Percentiles rank a stretch among this genome's conserved stretches.
These are phyloP conservation scores for Gracilaria domingensis DNA, from an alignment of 23 red algal genomes.

Conservation along the genomic window DNA sequence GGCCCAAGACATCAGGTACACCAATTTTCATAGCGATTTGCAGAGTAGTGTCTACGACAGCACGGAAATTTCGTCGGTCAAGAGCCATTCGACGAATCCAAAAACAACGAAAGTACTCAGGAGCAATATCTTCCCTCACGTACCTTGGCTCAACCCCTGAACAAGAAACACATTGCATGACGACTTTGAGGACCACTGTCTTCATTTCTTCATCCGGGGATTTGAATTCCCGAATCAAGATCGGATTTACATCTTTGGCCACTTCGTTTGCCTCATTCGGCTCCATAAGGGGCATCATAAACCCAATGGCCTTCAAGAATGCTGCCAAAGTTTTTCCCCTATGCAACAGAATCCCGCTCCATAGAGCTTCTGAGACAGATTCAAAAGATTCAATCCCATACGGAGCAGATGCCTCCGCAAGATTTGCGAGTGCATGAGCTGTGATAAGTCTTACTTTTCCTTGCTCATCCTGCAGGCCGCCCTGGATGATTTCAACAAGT, in stretches of 20 bases:
- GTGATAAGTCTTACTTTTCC: constrained; percentile 83
- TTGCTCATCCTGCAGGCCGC: constrained; percentile 86
- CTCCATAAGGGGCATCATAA: constrained; percentile 89
- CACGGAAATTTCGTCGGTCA: constrained; percentile 72
- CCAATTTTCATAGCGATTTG: constrained; percentile 90
- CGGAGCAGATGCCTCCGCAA: constrained; percentile 89
- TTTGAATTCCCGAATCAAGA: constrained; percentile 86
- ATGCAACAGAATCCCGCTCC: constrained; percentile 88
- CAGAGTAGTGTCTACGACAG: constrained; percentile 88
- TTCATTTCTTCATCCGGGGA: constrained; percentile 95
- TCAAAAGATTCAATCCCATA: constrained; percentile 98
- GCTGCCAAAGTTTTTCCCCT: constrained; percentile 87
- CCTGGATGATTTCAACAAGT: constrained; percentile 83
- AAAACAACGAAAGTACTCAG: constrained; percentile 90
- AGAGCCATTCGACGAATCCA: constrained; percentile 92
- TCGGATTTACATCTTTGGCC: constrained; percentile 80
- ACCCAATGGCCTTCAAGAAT: constrained; percentile 91
- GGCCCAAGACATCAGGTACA: constrained; percentile 75
- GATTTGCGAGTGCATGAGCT: constrained; percentile 81
- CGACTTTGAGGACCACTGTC: constrained; percentile 87
- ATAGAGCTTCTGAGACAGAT: constrained; percentile 82
- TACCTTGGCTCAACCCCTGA: constrained; percentile 85
- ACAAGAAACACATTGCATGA: constrained; percentile 84
- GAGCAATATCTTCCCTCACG: constrained; percentile 78
- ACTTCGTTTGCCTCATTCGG: constrained; percentile 88